These are phyloP conservation scores for Pseudogymnoascus sp. DNA, from an alignment of 2,329 filamentous ascomycete species.

Conservation along the genomic window DNA sequence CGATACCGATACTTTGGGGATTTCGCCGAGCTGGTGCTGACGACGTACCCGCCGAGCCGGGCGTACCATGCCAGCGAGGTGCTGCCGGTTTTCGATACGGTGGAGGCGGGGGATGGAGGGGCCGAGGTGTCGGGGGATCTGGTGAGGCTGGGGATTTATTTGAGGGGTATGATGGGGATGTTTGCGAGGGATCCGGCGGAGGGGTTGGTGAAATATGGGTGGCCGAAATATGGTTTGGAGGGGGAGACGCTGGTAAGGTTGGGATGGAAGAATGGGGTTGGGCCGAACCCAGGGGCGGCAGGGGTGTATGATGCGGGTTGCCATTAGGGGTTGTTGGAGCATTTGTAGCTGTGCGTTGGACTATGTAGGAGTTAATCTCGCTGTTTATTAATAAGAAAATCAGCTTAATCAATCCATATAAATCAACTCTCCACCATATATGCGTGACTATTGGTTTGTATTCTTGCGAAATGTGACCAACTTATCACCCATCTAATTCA, in stretches of 20 bases:
- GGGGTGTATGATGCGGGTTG: not conserved
- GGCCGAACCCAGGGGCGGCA: slow-evolving; percentile 11
- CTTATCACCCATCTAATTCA: not conserved
- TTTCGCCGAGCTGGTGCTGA: slow-evolving; percentile 29
- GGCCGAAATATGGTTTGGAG: slow-evolving; percentile 23
- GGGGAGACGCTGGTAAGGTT: slow-evolving; percentile 25
- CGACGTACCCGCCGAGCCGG: slow-evolving; percentile 25
- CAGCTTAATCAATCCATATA: not conserved
- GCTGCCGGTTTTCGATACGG: slow-evolving; percentile 29
- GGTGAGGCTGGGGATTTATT: slow-evolving; percentile 27
- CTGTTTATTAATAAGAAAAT: not conserved
- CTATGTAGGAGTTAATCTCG: no score
- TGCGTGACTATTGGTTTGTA: not conserved
- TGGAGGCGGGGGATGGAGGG: slow-evolving; percentile 9
- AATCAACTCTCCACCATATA: not conserved
- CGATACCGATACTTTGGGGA: slow-evolving; percentile 33
- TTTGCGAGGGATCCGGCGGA: slow-evolving; percentile 34
- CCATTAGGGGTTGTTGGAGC: not conserved
- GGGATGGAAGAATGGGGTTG: slow-evolving; percentile 24
- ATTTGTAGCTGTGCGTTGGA: no score
- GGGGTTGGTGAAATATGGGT: slow-evolving; percentile 28
- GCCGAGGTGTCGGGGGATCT: slow-evolving; percentile 24
- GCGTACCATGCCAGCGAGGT: slow-evolving; percentile 32
- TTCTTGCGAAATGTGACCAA: not conserved
- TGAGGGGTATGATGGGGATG: slow-evolving; percentile 33